Evolutionary conservation across 257 asterid genomes (phyloP).

Genomic region (Gentiana straminea): DNA sequence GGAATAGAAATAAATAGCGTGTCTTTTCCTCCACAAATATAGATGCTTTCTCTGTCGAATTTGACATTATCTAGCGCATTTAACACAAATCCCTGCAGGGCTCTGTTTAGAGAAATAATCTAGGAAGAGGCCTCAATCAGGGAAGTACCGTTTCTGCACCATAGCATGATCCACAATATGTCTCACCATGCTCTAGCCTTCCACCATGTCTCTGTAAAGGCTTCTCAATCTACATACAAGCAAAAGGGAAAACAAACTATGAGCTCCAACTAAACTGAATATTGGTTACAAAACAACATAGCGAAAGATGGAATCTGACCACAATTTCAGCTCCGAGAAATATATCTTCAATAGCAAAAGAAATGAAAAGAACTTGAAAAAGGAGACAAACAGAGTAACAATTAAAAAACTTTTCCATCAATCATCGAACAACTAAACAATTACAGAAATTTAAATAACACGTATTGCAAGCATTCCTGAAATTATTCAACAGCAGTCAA

Average conservation of each 20-base stretch:
- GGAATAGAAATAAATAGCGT: neutral
- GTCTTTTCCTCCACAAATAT: neutral
- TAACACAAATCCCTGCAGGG: neutral
- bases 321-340: too few relatives aligned
- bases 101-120: neutral
- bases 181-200: slow-evolving; percentile 90
- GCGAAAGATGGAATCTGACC: too few relatives aligned
- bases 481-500: too few relatives aligned
- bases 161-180: slow-evolving; percentile 92
- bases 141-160: slow-evolving; percentile 76
- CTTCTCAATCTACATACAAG: slow-evolving; percentile 69
- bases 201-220: slow-evolving; percentile 98
- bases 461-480: too few relatives aligned
- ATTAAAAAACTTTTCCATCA: too few relatives aligned
- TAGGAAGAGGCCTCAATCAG: slow-evolving; percentile 7
- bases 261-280: slow-evolving; percentile 1
- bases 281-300: neutral
- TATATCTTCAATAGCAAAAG: too few relatives aligned
- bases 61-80: neutral
- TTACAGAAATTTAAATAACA: too few relatives aligned
- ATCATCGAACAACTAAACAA: too few relatives aligned
- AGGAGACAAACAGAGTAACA: too few relatives aligned
- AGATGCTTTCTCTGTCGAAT: neutral
- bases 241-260: slow-evolving; percentile 5
- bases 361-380: too few relatives aligned